Evolutionary conservation across 140 eudicot species (phyloP).

Genomic region (Stevia rebaudiana): DNA sequence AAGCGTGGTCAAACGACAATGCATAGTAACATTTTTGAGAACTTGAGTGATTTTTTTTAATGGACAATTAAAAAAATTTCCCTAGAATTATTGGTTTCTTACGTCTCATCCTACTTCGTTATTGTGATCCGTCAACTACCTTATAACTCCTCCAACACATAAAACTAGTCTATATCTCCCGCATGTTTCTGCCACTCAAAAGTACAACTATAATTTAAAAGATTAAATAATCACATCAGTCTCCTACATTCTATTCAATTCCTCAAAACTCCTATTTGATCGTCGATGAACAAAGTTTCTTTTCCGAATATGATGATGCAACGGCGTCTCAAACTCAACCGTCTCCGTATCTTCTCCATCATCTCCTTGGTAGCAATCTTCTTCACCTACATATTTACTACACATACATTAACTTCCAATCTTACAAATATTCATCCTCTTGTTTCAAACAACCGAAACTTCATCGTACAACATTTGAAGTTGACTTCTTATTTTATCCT

Average conservation of each 20-base stretch:
- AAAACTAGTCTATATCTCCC: constrained; percentile 2
- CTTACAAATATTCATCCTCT: constrained; percentile 12
- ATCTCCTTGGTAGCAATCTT: constrained; percentile 22
- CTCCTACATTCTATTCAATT: background rate
- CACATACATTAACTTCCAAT: constrained; percentile 24
- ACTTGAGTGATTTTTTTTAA: no score
- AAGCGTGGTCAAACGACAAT: no score
- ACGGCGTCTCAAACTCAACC: constrained; percentile 20
- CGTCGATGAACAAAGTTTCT: constrained; percentile 21
- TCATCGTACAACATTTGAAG: constrained; percentile 3
- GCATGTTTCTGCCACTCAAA: constrained; percentile 29
- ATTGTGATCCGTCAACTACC: constrained; percentile 12
- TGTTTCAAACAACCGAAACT: constrained; percentile 12
- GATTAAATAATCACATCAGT: background rate
- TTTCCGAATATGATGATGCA: constrained; percentile 26
- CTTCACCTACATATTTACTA: constrained; percentile 19
- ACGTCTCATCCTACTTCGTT: background rate
- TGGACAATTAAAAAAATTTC: no score
- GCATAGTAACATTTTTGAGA: no score
- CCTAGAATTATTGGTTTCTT: no score
- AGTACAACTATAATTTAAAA: background rate
- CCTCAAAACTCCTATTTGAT: background rate
- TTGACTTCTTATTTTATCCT: constrained; percentile 3
- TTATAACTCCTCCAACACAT: background rate
- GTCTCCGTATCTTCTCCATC: constrained; percentile 22